phyloP scores from a whole-genome alignment of 495 filamentous ascomycete species.

The Chaetomidium leptoderma region DNA sequence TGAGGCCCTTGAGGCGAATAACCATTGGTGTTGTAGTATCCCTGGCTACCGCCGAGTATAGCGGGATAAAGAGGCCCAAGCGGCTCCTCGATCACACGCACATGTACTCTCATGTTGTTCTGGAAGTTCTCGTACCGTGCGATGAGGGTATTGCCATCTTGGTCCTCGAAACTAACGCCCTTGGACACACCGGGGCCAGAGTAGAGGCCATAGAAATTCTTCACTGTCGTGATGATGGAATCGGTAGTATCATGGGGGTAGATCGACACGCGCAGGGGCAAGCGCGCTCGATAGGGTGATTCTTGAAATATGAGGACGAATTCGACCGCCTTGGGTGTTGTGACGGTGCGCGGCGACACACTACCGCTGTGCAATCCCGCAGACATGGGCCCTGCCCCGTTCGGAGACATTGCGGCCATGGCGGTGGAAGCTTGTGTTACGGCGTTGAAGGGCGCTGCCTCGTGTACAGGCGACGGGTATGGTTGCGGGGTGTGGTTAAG shows the following conservation, averaged over 20 bases:
- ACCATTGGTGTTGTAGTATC: constrained; percentile 26
- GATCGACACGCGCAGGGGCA: constrained; percentile 89
- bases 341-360: constrained; percentile 45
- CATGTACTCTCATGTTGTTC: constrained; percentile 84
- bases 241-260: constrained; percentile 91
- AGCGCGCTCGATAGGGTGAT: constrained; percentile 67
- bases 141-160: constrained; percentile 79
- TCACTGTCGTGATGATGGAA: constrained; percentile 92
- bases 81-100: constrained; percentile 73
- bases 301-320: constrained; percentile 80
- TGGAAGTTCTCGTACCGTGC: constrained; percentile 90
- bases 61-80: constrained; percentile 40
- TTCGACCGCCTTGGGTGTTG: constrained; percentile 68
- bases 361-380: constrained; percentile 31
- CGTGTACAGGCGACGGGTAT: constrained; percentile 14
- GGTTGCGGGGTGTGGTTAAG: background rate
- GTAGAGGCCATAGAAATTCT: constrained; percentile 95
- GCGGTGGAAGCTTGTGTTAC: background rate
- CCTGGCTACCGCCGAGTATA: constrained; percentile 29
- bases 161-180: constrained; percentile 88
- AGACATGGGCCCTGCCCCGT: constrained; percentile 14
- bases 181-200: constrained; percentile 57
- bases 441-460: background rate
- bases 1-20: constrained; percentile 49
- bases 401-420: constrained; percentile 22